A percentile compares a stretch with the other conserved stretches of the same genome.
Conservation (phyloP, 305 asterid genomes). For the Fraxinus paxiana region DNA sequence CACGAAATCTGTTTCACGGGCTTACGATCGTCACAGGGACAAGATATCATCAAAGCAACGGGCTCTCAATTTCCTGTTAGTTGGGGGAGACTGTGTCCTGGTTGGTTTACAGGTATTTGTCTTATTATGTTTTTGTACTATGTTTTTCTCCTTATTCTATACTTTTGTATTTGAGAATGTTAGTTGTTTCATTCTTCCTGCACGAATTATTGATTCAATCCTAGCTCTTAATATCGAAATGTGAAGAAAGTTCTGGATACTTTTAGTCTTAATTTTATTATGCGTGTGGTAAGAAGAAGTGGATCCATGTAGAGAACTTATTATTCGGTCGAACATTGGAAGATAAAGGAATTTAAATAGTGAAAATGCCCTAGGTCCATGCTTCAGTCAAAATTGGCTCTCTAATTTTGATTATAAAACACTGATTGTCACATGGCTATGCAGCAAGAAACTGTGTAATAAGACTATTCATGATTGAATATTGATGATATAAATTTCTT, state of each 20-base stretch:
- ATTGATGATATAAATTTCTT: background rate
- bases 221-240: background rate
- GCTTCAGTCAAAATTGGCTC: background rate
- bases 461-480: background rate
- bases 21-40: slow-evolving; percentile 62
- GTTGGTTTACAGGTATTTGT: slow-evolving; percentile 66
- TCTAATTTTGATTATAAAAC: background rate
- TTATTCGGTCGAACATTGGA: background rate
- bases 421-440: background rate
- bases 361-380: background rate
- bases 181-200: slow-evolving; percentile 7
- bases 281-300: background rate
- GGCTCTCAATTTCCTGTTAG: slow-evolving; percentile 57
- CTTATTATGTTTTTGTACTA: background rate
- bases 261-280: background rate
- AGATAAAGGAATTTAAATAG: background rate
- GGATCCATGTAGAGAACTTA: background rate
- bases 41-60: slow-evolving; percentile 69
- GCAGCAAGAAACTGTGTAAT: background rate
- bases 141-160: background rate
- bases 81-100: slow-evolving; percentile 67
- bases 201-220: background rate
- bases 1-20: slow-evolving; percentile 58
- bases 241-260: background rate
- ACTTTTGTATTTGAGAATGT: background rate